Percentiles rank a stretch among this genome's conserved stretches.
Conservation (phyloP, 2,329 filamentous ascomycete genomes). For the Colletotrichum godetiae region DNA sequence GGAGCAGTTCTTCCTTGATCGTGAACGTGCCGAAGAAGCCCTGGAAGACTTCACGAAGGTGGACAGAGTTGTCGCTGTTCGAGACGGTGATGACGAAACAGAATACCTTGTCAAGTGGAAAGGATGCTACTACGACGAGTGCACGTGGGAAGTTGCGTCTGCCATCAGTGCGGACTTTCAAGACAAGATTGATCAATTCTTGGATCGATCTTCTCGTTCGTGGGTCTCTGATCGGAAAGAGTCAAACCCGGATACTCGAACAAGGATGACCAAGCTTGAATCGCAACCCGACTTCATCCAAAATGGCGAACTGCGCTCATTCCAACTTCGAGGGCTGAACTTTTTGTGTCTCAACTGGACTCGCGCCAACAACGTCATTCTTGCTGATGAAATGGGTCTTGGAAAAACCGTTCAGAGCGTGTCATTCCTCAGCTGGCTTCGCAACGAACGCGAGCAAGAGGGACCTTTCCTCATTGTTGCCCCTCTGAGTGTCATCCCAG, state of each 20-base stretch:
- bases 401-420: constrained; percentile 99
- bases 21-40: constrained; percentile 89
- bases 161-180: constrained; percentile 84
- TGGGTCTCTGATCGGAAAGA: constrained; percentile 85
- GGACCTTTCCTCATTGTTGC: constrained; percentile 98
- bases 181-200: constrained; percentile 89
- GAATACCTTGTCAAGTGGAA: constrained; percentile 99
- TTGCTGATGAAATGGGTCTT: constrained; percentile 98
- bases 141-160: constrained; percentile 88
- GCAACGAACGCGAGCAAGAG: constrained; percentile 88
- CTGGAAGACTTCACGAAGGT: constrained; percentile 92
- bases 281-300: constrained; percentile 88
- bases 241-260: constrained; percentile 79
- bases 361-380: constrained; percentile 91
- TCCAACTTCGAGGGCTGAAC: constrained; percentile 94
- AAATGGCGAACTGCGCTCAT: constrained; percentile 86
- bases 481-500: constrained; percentile 94
- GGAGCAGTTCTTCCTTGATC: constrained; percentile 95
- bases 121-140: constrained; percentile 90
- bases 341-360: constrained; percentile 98
- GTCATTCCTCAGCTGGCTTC: constrained; percentile 95
- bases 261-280: constrained; percentile 78
- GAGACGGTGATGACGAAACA: constrained; percentile 80
- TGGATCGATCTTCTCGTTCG: constrained; percentile 84
- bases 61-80: constrained; percentile 88